Evolutionary conservation across 2,329 filamentous ascomycete species (phyloP).

Genomic region (Neonectria ditissima): DNA sequence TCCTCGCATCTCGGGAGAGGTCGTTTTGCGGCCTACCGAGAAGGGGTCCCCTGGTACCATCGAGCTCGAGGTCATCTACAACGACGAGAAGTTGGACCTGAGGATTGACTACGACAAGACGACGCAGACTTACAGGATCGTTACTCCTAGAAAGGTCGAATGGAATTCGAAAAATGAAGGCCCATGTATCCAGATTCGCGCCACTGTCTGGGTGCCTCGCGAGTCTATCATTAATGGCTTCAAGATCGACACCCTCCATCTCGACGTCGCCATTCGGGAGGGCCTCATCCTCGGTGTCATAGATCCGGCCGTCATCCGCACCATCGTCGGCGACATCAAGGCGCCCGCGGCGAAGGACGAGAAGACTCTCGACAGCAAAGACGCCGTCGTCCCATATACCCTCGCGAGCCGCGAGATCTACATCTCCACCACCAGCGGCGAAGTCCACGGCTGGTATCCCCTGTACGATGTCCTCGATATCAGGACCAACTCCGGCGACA

Average conservation of each 20-base stretch:
- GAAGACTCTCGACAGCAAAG: slow-evolving; percentile 34
- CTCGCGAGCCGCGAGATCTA: slow-evolving; percentile 58
- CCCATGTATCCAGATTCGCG: slow-evolving; percentile 62
- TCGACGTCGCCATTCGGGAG: slow-evolving; percentile 55
- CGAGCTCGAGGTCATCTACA: slow-evolving; percentile 59
- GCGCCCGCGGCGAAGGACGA: slow-evolving; percentile 47
- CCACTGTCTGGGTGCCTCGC: slow-evolving; percentile 61
- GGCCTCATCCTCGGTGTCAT: slow-evolving; percentile 53
- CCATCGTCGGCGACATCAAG: slow-evolving; percentile 54
- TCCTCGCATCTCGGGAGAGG: slow-evolving; percentile 58
- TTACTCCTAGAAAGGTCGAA: slow-evolving; percentile 51
- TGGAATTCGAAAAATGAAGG: slow-evolving; percentile 40
- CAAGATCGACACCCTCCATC: slow-evolving; percentile 51
- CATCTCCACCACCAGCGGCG: slow-evolving; percentile 57
- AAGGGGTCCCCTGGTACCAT: slow-evolving; percentile 51
- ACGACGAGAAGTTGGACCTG: slow-evolving; percentile 56
- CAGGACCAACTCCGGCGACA: slow-evolving; percentile 57
- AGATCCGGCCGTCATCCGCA: slow-evolving; percentile 48
- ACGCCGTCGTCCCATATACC: slow-evolving; percentile 49
- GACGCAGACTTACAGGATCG: slow-evolving; percentile 54
- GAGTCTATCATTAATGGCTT: slow-evolving; percentile 54
- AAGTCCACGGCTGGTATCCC: slow-evolving; percentile 62
- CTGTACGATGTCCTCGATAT: slow-evolving; percentile 62
- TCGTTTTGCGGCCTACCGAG: slow-evolving; percentile 57
- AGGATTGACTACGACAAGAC: slow-evolving; percentile 48